Percentiles rank a stretch among this genome's conserved stretches.
phyloP scores from a whole-genome alignment of 1,139 yeast genomes.

The Magnusiomyces suaveolens region DNA sequence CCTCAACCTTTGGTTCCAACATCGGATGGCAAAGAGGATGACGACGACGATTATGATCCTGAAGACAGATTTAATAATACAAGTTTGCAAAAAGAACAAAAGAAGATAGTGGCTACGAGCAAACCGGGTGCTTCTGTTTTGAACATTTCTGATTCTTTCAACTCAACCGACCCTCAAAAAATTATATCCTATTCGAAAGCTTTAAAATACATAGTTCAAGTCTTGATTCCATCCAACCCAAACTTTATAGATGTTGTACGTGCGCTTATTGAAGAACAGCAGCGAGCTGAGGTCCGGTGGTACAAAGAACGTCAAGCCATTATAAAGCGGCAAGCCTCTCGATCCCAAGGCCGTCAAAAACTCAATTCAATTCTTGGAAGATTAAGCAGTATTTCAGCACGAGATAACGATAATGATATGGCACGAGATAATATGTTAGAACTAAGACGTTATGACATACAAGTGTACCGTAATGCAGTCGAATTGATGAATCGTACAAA shows the following conservation, averaged over 20 bases:
- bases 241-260: conserved; percentile 17
- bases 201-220: conserved; percentile 20
- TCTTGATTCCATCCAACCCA: conserved; percentile 17
- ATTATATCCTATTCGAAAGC: conserved; percentile 23
- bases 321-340: conserved; percentile 12
- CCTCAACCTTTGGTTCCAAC: neutral
- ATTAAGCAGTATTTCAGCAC: conserved; percentile 14
- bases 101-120: neutral
- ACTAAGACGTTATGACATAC: conserved; percentile 5
- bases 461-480: neutral
- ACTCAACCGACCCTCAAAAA: conserved; percentile 17
- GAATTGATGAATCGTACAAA: neutral
- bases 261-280: conserved; percentile 21
- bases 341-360: conserved; percentile 17
- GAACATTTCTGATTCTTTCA: neutral
- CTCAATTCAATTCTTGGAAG: neutral
- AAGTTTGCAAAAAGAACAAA: neutral
- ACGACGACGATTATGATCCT: neutral
- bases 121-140: neutral
- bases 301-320: conserved; percentile 17
- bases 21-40: neutral
- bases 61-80: neutral
- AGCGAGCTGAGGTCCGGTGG: conserved; percentile 21
- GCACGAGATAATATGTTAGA: neutral
- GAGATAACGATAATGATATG: conserved; percentile 16